Conservation (phyloP, 768 basidiomycete genomes). For the Paxillus ammoniavirescens region DNA sequence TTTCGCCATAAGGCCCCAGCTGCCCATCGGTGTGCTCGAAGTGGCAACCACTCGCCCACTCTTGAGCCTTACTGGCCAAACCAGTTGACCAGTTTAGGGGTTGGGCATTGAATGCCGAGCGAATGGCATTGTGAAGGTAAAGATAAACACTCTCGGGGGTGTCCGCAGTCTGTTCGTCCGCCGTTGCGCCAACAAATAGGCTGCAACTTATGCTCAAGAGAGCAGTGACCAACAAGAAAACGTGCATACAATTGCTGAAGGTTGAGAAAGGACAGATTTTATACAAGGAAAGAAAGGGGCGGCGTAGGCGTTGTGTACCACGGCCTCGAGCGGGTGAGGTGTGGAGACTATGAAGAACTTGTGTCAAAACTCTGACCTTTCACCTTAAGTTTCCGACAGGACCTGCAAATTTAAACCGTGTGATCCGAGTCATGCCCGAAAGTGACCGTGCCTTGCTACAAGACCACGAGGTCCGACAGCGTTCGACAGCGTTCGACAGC, state of each 20-base stretch:
- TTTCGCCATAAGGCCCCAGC: conserved; percentile 51
- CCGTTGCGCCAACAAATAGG: conserved; percentile 8
- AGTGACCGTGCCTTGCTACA: conserved; percentile 8
- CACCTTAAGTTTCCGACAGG: no score
- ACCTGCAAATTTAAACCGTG: no score
- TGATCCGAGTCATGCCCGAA: neutral
- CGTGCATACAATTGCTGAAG: conserved; percentile 7
- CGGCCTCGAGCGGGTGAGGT: neutral
- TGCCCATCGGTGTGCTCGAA: conserved; percentile 47
- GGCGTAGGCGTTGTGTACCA: neutral
- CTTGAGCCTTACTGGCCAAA: conserved; percentile 46
- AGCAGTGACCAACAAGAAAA: conserved; percentile 1
- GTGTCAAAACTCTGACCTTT: no score
- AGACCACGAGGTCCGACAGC: neutral
- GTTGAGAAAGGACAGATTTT: conserved; percentile 4
- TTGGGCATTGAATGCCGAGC: conserved; percentile 40
- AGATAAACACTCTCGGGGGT: conserved; percentile 35
- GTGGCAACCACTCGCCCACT: conserved; percentile 50
- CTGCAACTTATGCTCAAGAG: conserved; percentile 16
- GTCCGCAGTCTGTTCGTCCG: conserved; percentile 7
- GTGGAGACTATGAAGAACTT: neutral
- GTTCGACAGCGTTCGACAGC: no score
- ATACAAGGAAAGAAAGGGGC: neutral
- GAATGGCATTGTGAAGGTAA: conserved; percentile 46
- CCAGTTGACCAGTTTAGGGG: conserved; percentile 47